phyloP scores from a whole-genome alignment of 345 rosid species.

The Syzygium grande region DNA sequence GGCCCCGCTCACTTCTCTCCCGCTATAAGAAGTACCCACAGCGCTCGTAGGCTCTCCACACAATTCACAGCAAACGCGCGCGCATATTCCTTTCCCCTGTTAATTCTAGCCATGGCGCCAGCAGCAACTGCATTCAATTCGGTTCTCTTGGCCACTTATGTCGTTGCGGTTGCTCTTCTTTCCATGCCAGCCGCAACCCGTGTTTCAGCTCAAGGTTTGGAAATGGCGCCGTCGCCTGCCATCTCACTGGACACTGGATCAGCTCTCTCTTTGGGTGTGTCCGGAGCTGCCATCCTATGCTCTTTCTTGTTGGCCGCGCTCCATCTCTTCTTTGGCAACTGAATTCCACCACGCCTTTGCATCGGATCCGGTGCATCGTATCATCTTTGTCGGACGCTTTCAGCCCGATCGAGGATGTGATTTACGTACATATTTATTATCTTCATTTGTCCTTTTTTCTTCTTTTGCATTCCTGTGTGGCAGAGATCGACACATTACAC shows the following conservation, averaged over 20 bases:
- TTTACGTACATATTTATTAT: not conserved
- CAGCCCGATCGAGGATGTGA: not conserved
- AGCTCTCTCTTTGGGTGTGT: not conserved
- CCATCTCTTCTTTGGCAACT: not conserved
- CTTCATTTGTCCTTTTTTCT: not conserved
- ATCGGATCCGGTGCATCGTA: not conserved
- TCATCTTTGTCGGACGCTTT: not conserved
- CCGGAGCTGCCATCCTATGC: not conserved
- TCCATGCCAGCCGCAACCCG: not conserved
- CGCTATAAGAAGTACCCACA: not conserved
- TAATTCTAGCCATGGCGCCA: not conserved
- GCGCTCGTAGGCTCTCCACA: not conserved
- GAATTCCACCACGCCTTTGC: not conserved
- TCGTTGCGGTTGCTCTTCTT: not conserved
- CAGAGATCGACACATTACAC: not conserved
- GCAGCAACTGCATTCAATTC: not conserved
- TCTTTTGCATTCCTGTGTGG: not conserved
- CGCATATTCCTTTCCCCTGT: not conserved
- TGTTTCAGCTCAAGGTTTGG: not conserved
- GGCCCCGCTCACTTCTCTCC: not conserved
- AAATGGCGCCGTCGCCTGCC: not conserved
- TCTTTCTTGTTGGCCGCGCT: not conserved
- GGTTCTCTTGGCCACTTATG: not conserved
- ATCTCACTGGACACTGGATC: not conserved
- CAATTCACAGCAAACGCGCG: not conserved